These are phyloP conservation scores for Keithomyces neogunnii DNA, from an alignment of 2,329 filamentous ascomycete genomes.

Conservation along the genomic window DNA sequence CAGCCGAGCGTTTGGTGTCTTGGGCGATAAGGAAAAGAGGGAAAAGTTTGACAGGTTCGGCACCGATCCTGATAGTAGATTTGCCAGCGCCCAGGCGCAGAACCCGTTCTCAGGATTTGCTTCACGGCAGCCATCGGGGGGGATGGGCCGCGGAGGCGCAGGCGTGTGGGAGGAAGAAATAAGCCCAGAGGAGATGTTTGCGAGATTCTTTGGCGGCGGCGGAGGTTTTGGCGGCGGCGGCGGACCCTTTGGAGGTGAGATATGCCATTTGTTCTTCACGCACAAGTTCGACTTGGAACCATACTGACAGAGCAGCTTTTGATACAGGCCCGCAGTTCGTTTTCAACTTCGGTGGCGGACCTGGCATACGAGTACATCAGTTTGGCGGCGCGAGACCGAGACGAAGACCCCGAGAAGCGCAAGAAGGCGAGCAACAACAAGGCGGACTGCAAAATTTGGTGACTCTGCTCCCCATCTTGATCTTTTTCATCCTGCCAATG, in stretches of 20 bases:
- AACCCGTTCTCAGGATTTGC: constrained; percentile 59
- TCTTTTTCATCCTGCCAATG: constrained; percentile 81
- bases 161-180: constrained; percentile 84
- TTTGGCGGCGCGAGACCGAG: constrained; percentile 78
- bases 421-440: constrained; percentile 40
- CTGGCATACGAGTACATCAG: constrained; percentile 88
- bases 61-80: constrained; percentile 84
- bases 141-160: constrained; percentile 42
- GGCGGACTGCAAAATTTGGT: constrained; percentile 53
- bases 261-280: not conserved
- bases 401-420: constrained; percentile 61
- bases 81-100: constrained; percentile 53
- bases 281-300: not conserved
- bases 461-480: constrained; percentile 75
- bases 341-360: constrained; percentile 88
- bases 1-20: constrained; percentile 81
- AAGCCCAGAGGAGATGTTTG: constrained; percentile 93
- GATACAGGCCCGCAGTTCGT: constrained; percentile 81
- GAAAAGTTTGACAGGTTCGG: constrained; percentile 81
- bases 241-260: constrained; percentile 37
- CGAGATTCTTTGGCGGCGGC: constrained; percentile 86
- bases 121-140: constrained; percentile 31
- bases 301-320: constrained; percentile 41
- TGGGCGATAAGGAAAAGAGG: constrained; percentile 84
- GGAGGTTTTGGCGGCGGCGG: constrained; percentile 47